Evolutionary conservation across 305 asterid genomes (phyloP), one percentile per base, ranked within the genome.

Genomic region (Andrographis paniculata): DNA sequence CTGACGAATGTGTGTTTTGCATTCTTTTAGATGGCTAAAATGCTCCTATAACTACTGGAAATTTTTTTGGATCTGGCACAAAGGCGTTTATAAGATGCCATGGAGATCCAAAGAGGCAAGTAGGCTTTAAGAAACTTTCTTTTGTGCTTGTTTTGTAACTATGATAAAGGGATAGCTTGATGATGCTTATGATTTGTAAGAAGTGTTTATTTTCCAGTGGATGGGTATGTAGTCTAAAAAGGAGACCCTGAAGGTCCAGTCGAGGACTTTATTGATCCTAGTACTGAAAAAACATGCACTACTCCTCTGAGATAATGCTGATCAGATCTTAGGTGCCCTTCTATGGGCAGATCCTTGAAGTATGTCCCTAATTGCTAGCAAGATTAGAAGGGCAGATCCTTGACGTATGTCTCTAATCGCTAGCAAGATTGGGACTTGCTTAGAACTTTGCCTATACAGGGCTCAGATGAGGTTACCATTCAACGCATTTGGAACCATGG

Each of bases 241-340:
- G 99, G 99, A 52, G 96, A 91, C 65, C 96, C 99, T 16, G 94
- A 83, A 59, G 99, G 99, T 30, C 99, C 99, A 0, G 94, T 95
- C 4, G 99, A 91, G 64, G 99, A 96, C 40, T 91, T 91, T 65
- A 74, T 91, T 45, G 96, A 91, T 51, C 99, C 99, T 23, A 91
- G 99, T 50, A 80, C 96, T 0, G 99, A 74, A 71, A 91, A 87
- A 54, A 71, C 75, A n/a, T 89, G 99, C 7, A 83, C 85, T 10
- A n/a, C 87, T 49, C 96, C 99, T 60, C 77, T 91, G 96, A 91
- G 67, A 77, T 91, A 57, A 87, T 87, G 95, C 96, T 39, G 48
- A 43, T 27, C 14, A 95, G 99, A 59, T 95, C 83, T 62, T 83
- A 91, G 58, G 77, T 72, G n/a, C 95, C 96, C 53, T 61, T 86